Conservation (phyloP, 2,329 filamentous ascomycete species). For the Ascomycota sp. region DNA sequence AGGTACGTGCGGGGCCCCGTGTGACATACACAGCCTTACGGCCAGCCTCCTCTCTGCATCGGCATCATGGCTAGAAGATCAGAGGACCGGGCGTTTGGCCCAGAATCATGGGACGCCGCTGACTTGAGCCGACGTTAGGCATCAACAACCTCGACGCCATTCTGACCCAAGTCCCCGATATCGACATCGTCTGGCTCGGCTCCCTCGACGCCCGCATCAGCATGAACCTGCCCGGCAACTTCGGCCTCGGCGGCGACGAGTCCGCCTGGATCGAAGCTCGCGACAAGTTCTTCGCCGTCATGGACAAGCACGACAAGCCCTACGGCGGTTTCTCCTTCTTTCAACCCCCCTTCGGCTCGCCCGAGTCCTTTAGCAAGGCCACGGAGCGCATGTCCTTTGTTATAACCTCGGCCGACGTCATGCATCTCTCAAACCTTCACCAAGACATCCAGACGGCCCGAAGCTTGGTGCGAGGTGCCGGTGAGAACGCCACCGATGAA, state of each 20-base stretch:
- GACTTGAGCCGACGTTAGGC: conserved; percentile 4
- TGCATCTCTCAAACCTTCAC: conserved; percentile 6
- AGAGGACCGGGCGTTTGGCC: no score
- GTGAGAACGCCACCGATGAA: no score
- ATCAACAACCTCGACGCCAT: conserved; percentile 26
- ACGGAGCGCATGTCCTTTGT: conserved; percentile 8
- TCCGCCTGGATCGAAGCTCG: conserved; percentile 18
- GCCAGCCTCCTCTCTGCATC: not conserved
- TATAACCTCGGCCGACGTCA: conserved; percentile 6
- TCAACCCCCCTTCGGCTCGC: conserved; percentile 6
- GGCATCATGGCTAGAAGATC: no score
- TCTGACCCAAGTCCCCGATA: conserved; percentile 20
- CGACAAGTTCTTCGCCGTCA: conserved; percentile 14
- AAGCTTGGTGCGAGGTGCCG: no score
- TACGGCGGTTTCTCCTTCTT: conserved; percentile 12
- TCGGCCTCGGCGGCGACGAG: conserved; percentile 13
- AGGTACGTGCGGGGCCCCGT: conserved; percentile 2
- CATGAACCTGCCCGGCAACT: conserved; percentile 18
- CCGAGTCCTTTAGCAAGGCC: conserved; percentile 7
- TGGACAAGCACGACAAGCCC: conserved; percentile 25
- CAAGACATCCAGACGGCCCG: conserved; percentile 3
- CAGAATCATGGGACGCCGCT: no score
- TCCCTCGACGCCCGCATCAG: conserved; percentile 19
- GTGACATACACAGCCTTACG: no score
- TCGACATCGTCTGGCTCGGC: conserved; percentile 25